A percentile compares a stretch with the other conserved stretches of the same genome.
These are phyloP conservation scores for Spergularia bocconei DNA, from an alignment of 148 eudicot species.

Conservation along the genomic window DNA sequence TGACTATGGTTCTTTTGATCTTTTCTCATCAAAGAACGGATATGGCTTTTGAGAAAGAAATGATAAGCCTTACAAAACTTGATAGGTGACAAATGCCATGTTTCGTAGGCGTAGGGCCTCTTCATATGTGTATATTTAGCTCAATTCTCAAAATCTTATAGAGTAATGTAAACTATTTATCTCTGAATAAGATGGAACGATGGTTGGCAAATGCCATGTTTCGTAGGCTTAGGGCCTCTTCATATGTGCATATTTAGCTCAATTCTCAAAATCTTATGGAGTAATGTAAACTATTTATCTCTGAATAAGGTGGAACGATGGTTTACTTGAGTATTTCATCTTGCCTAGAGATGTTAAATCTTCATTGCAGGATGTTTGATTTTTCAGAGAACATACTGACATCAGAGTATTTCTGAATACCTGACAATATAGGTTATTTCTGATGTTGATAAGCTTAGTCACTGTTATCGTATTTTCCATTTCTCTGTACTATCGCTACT, in stretches of 20 bases:
- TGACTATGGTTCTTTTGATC: neutral
- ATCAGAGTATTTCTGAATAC: neutral
- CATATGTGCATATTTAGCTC: neutral
- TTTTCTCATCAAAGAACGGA: neutral
- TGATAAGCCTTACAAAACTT: neutral
- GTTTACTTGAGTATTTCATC: too few relatives aligned
- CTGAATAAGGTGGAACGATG: neutral
- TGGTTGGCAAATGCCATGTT: neutral
- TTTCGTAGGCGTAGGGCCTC: neutral
- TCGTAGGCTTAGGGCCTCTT: neutral
- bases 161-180: neutral
- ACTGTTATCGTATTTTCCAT: neutral
- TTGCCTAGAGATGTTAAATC: neutral
- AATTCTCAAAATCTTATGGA: neutral
- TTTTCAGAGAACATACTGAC: neutral
- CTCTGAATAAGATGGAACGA: neutral
- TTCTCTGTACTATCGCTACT: too few relatives aligned
- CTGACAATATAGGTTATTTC: slow-evolving; percentile 1
- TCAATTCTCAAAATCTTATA: neutral
- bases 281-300: neutral
- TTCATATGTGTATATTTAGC: neutral
- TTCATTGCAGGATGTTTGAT: neutral
- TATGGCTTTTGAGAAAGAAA: neutral
- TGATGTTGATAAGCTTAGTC: neutral
- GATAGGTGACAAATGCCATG: neutral